Percentiles rank a stretch among this genome's conserved stretches.
These are phyloP conservation scores for Phytophthora meadii DNA, from an alignment of 352 stramenopile genomes.

Conservation along the genomic window DNA sequence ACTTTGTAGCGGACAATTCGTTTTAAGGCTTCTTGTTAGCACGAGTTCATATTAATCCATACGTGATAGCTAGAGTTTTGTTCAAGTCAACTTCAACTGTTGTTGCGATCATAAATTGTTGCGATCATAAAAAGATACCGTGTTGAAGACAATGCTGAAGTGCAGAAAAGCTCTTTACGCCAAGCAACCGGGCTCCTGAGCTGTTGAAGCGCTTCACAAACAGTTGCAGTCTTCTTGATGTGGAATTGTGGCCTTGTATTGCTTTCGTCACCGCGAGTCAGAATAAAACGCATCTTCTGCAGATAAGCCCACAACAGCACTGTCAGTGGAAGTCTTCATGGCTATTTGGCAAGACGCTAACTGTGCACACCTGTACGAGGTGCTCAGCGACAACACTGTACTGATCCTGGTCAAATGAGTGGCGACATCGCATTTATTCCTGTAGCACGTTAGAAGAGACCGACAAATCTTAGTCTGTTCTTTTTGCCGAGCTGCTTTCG, in stretches of 20 bases:
- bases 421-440: conserved; percentile 23
- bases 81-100: not conserved
- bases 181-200: not conserved
- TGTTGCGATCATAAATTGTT: conserved; percentile 7
- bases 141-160: conserved; percentile 2
- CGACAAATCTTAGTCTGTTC: conserved; percentile 5
- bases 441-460: conserved; percentile 4
- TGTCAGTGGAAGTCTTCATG: not conserved
- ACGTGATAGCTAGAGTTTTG: no score
- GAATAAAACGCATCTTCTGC: not conserved
- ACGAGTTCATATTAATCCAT: not conserved
- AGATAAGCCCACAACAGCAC: not conserved
- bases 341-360: not conserved
- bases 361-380: not conserved
- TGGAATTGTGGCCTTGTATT: not conserved
- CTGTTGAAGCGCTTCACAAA: not conserved
- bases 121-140: conserved; percentile 10
- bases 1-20: no score
- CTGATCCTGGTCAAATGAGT: conserved; percentile 22
- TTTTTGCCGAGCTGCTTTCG: conserved; percentile 2
- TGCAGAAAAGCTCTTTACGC: conserved; percentile 1
- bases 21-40: not conserved
- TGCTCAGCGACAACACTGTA: conserved; percentile 20
- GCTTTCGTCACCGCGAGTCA: not conserved
- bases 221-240: no score